Conservation (phyloP, 495 filamentous ascomycete genomes). For the Penicillium roqueforti region DNA sequence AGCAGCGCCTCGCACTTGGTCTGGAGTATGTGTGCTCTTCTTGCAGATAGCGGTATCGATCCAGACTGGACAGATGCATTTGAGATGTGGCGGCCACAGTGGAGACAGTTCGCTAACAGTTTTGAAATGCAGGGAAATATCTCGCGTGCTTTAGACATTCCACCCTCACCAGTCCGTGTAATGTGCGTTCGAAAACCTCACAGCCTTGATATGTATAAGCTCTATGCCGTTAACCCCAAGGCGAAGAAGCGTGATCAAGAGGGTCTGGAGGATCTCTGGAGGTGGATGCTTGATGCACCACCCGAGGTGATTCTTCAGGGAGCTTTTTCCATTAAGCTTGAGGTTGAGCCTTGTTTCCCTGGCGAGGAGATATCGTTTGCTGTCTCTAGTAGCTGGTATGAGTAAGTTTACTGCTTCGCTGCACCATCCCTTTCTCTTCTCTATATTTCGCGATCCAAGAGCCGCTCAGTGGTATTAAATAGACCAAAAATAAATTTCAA, state of each 20-base stretch:
- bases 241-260: background rate
- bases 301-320: background rate
- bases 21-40: background rate
- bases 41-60: background rate
- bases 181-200: background rate
- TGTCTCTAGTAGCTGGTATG: background rate
- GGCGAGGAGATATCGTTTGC: background rate
- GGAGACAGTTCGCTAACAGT: background rate
- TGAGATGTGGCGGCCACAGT: background rate
- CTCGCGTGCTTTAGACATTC: background rate
- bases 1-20: background rate
- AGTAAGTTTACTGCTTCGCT: no score
- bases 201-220: background rate
- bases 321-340: background rate
- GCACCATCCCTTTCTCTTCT: no score
- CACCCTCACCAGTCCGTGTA: background rate
- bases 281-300: background rate
- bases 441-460: background rate
- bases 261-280: background rate
- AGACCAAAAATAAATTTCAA: background rate
- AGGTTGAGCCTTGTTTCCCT: constrained; percentile 1
- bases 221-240: background rate
- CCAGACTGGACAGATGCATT: background rate
- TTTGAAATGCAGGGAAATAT: background rate
- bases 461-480: background rate